Base-by-base conservation (phyloP, 306 rosid genomes). In the Boehmeria nivea region DNA sequence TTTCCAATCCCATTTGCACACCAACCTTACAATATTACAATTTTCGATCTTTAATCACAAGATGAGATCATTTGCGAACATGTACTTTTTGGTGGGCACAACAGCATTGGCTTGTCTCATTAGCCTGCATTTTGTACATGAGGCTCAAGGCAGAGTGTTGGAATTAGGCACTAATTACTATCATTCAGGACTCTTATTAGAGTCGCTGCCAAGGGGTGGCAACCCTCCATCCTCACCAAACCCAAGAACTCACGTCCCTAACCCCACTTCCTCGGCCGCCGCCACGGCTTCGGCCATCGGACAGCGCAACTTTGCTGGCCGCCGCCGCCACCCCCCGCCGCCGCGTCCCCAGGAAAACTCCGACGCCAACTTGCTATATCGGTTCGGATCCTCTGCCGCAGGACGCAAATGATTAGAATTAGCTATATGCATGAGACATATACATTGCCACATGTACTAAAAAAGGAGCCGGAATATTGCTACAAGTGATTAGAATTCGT, bases 241-340 rank as follows among this genome's bases (percentile, higher is more conserved):
- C 44, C 31, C 43, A 10, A 3, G 0, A 6, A 19, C 26, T 8
- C 42, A n/a, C n/a, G n/a, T n/a, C n/a, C n/a, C n/a, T n/a, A n/a
- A n/a, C n/a, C n/a, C n/a, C n/a, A n/a, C n/a, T n/a, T n/a, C n/a
- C n/a, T n/a, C 16, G 1, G 23, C 6, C 18, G 2, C 42, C 19
- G 1, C 13, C 7, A 12, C 19, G 12, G 58, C 58, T 17, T 52
- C 58, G 11, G 19, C 59, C 25, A 36, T 54, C 20, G n/a, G 2
- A 43, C 44, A 54, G 39, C 33, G 8, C 44, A 10, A 36, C 44
- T 54, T 54, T 15, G 59, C 59, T 2, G 59, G n/a, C n/a, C n/a
- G n/a, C n/a, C n/a, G 59, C 44, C 23, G 24, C 50, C 43, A 34
- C 45, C 15, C 22, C 4, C 6, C 7, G 11, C 25, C 20, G 7